Percentiles rank a stretch among this genome's conserved stretches.
These are phyloP conservation scores for Ganoderma meredithae DNA, from an alignment of 1,284 basidiomycete species.

Conservation along the genomic window DNA sequence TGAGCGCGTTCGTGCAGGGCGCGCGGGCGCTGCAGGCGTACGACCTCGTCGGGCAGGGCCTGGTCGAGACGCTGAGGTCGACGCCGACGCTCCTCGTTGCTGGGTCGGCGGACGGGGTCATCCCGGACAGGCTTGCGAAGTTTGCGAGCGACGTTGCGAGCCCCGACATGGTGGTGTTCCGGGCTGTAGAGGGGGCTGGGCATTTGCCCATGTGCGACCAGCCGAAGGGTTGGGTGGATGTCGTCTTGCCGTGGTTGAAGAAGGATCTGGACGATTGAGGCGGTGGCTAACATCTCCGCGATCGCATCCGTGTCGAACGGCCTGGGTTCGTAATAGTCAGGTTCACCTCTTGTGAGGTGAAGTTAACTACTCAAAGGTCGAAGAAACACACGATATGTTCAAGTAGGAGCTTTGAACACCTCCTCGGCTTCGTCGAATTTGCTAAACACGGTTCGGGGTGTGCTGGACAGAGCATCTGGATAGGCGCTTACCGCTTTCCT, in stretches of 20 bases:
- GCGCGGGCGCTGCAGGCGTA: slow-evolving; percentile 1
- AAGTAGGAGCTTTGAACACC: too few species aligned
- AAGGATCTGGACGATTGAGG: neutral
- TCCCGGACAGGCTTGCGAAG: neutral
- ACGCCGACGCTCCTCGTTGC: neutral
- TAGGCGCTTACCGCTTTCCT: neutral
- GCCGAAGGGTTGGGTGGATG: neutral
- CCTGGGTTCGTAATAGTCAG: too few species aligned
- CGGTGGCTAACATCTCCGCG: too few species aligned
- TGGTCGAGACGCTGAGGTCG: neutral
- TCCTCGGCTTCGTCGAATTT: too few species aligned
- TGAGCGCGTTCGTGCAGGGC: neutral
- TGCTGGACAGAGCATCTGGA: neutral
- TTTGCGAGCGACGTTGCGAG: neutral
- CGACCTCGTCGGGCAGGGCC: neutral
- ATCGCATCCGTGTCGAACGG: too few species aligned
- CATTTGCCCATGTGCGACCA: slow-evolving; percentile 3
- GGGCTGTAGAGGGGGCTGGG: slow-evolving; percentile 1
- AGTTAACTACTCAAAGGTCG: too few species aligned
- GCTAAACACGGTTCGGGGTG: neutral
- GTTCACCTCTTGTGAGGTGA: too few species aligned
- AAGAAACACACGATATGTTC: too few species aligned
- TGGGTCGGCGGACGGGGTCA: neutral
- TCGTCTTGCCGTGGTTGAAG: neutral
- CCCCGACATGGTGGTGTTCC: neutral